These are phyloP conservation scores for Glaciozyma martinii DNA, from an alignment of 768 basidiomycete species.

Conservation along the genomic window DNA sequence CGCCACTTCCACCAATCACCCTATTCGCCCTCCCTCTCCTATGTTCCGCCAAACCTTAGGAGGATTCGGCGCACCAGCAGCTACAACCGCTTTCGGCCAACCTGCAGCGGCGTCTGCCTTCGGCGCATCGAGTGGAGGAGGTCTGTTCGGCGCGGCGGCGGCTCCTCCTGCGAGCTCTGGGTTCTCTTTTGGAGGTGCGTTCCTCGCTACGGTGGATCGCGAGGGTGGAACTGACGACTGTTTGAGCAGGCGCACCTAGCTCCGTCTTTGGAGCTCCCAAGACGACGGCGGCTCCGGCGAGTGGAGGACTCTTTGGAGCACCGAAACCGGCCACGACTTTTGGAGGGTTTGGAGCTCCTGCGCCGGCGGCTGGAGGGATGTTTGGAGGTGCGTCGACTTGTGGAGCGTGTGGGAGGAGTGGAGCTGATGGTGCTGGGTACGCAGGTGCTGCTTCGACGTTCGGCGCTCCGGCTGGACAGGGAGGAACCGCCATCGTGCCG, in stretches of 20 bases:
- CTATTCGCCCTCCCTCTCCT: no score
- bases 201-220: constrained; percentile 10
- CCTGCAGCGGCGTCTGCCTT: constrained; percentile 15
- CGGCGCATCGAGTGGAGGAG: constrained; percentile 12
- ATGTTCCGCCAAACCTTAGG: no score
- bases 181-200: no score
- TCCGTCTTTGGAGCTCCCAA: constrained; percentile 22
- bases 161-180: background rate
- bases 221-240: background rate
- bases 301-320: no score
- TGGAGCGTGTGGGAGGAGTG: no score
- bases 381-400: constrained; percentile 23
- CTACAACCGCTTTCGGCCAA: constrained; percentile 16
- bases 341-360: constrained; percentile 25
- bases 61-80: constrained; percentile 21
- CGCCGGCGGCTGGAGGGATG: background rate
- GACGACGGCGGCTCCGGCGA: constrained; percentile 16
- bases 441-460: constrained; percentile 7
- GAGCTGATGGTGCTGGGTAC: no score
- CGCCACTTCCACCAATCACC: no score
- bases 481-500: constrained; percentile 21
- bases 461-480: constrained; percentile 8
- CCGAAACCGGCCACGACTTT: constrained; percentile 8
- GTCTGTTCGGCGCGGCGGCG: constrained; percentile 9
- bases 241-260: constrained; percentile 1